Evolutionary conservation across 257 asterid genomes (phyloP).

Genomic region (Solanum lignicaule): DNA sequence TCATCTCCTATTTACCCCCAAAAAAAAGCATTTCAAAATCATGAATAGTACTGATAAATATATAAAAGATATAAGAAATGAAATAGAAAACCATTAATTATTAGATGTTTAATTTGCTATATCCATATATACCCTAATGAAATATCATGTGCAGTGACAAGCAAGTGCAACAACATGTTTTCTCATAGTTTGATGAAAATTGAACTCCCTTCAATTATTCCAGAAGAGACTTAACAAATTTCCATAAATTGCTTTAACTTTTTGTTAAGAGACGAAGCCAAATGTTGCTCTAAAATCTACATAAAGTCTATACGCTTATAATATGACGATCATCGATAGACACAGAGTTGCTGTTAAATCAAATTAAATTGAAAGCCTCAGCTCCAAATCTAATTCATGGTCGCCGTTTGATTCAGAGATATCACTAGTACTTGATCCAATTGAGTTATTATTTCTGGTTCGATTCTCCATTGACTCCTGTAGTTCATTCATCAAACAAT

Average conservation of each 20-base stretch:
- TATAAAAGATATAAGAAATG: background rate
- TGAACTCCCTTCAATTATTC: background rate
- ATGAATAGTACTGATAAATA: background rate
- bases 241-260: background rate
- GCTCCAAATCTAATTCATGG: conserved; percentile 84
- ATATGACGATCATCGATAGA: background rate
- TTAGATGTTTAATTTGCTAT: background rate
- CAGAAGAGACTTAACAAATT: background rate
- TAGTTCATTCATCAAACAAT: background rate
- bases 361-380: conserved; percentile 35
- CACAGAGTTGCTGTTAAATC: background rate
- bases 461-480: conserved; percentile 39
- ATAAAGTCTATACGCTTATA: background rate
- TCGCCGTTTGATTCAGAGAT: conserved; percentile 39
- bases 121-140: background rate
- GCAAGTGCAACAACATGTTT: background rate
- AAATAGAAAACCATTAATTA: background rate
- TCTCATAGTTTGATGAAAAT: background rate
- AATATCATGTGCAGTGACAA: background rate
- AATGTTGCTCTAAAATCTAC: background rate
- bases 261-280: background rate
- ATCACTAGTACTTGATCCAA: conserved; percentile 24
- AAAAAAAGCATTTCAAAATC: background rate
- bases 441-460: conserved; percentile 12
- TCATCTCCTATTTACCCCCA: background rate